Base-by-base conservation (phyloP, 768 basidiomycete genomes). In the Sporobolomyces pararoseus region DNA sequence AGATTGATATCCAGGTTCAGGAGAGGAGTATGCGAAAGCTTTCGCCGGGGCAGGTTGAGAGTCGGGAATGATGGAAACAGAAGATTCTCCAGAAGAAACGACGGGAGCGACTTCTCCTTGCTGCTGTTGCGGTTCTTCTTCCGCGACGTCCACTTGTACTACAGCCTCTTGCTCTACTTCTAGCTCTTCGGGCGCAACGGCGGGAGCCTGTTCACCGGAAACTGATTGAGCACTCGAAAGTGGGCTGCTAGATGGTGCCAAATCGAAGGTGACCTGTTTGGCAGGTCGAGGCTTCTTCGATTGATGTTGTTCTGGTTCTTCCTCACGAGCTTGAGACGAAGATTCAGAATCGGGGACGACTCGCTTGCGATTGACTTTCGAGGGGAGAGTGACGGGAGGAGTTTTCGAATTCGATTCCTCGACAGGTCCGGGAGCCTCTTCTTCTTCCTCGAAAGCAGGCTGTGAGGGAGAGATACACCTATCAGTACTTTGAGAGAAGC, bases 11-110 rank as follows among this genome's bases (percentile, higher is more conserved):
- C 34, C n/a, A 9, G 35, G 37, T 37, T n/a, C 32, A 35, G 23
- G 2, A 1, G 19, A 25, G 3, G 49, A 12, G 17, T 37, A 12
- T 27, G 2, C 27, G 37, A 44, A 4, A 31, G 25, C 39, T 57
- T 46, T 44, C 5, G n/a, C 7, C 16, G 34, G 21, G 14, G 60
- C 32, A 4, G 62, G 62, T 29, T 63, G 71, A 59, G 71, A 73
- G 35, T 73, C 71, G 29, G 67, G 71, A 9, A 73, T 39, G 50
- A 68, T 27, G 7, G 59, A 63, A 9, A 16, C 23, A 32, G 27
- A 44, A 7, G 51, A 59, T 44, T 63, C 62, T 31, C 37, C 62
- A 0, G 68, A 68, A 34, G 61, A 63, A 1, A 21, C 46, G 35
- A 42, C 23, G 19, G 35, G 29, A 10, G 52, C 53, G 29, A 52